Base-by-base conservation (phyloP, 768 basidiomycete species). In the Suillus bovinus region DNA sequence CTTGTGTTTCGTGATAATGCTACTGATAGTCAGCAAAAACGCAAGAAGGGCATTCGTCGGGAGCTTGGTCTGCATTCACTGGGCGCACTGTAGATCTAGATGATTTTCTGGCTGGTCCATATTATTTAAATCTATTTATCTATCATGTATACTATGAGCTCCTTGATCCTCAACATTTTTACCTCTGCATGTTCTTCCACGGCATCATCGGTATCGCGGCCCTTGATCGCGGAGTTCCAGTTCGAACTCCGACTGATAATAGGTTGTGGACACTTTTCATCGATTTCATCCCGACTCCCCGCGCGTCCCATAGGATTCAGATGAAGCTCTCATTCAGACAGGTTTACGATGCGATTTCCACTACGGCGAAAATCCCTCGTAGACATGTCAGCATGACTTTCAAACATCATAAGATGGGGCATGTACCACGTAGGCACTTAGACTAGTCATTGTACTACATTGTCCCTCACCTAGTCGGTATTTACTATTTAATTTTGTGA, bases 1-100 rank as follows among this genome's bases (percentile, higher is more conserved):
- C 68, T 66, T 3, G 70, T 69, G 17, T 74, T 74, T 64, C 74
- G 73, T 9, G 74, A 74, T 20, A 66, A 67, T 14, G 60, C 70
- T 52, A 63, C 71, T 11, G 72, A 71, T 1, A 64, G 65, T 54
- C 71, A 71, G 58, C 70, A 64, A 6, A 62, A 71, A 20, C 73
- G 61, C 17, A 70, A 73, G 74, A 64, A 62, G 27, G 46, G n/a
- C 29, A 73, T 74, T 42, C 71, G 68, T 56, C 67, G 65, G 17
- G 64, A 73, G 22, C 67, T 76, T 31, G 73, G 73, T 8, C 63
- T 74, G 31, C n/a, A n/a, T n/a, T n/a, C n/a, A n/a, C n/a, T n/a
- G n/a, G n/a, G n/a, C n/a, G n/a, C n/a, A n/a, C n/a, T n/a, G n/a
- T n/a, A n/a, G n/a, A n/a, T n/a, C n/a, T n/a, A n/a, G n/a, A n/a